phyloP scores from a whole-genome alignment of 2,329 filamentous ascomycete genomes.

The Beauveria caledonica region DNA sequence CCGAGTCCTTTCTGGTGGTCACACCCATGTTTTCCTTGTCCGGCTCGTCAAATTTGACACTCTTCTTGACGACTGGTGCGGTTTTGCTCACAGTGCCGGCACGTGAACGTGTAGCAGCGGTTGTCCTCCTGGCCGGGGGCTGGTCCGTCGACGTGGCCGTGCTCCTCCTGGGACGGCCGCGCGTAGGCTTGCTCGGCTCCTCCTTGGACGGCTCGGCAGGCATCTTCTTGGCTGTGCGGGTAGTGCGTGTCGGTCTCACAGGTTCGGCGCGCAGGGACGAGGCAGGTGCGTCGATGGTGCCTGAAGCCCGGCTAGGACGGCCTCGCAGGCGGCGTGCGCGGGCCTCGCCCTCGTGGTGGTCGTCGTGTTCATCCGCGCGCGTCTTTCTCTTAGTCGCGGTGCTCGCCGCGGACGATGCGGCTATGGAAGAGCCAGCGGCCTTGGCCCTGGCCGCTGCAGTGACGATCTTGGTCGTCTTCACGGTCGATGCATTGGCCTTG shows the following conservation, averaged over 20 bases:
- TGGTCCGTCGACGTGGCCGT: conserved; percentile 19
- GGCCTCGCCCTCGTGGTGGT: conserved; percentile 32
- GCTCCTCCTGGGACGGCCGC: conserved; percentile 37
- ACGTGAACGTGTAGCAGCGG: conserved; percentile 15
- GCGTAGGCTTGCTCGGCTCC: conserved; percentile 25
- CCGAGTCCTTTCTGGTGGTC: conserved; percentile 28
- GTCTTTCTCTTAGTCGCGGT: conserved; percentile 41
- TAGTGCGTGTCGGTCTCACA: conserved; percentile 22
- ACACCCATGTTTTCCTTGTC: conserved; percentile 56
- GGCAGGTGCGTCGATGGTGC: conserved; percentile 14
- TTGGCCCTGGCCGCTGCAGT: conserved; percentile 43
- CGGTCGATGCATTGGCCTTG: conserved; percentile 29
- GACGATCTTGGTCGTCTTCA: conserved; percentile 36
- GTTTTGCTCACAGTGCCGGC: conserved; percentile 16
- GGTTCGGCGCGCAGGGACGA: conserved; percentile 14
- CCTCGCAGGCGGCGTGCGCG: conserved; percentile 20
- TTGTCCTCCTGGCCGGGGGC: conserved; percentile 14
- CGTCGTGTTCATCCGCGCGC: conserved; percentile 42
- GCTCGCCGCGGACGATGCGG: conserved; percentile 25
- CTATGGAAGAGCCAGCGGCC: conserved; percentile 22
- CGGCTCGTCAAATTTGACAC: conserved; percentile 54
- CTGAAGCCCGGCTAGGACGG: conserved; percentile 35
- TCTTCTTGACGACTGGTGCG: conserved; percentile 41
- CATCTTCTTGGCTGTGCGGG: conserved; percentile 19
- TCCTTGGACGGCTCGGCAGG: conserved; percentile 18